Evolutionary conservation across 2,329 filamentous ascomycete genomes (phyloP).

Genomic region (Fusarium siculi): DNA sequence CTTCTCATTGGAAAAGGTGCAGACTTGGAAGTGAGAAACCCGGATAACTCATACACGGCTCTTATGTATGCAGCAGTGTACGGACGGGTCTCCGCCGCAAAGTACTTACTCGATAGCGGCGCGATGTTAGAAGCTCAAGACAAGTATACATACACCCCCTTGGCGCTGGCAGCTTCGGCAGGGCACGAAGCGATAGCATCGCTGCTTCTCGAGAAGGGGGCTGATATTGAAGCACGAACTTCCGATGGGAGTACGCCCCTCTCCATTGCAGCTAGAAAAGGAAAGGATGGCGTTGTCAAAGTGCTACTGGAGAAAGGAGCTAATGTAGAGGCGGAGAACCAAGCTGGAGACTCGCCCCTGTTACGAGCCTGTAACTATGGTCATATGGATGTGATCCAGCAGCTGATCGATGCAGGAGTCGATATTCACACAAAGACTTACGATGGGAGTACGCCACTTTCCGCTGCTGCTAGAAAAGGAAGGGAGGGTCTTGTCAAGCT

Average conservation of each 20-base stretch:
- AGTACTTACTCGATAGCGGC: not conserved
- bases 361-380: not conserved
- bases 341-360: not conserved
- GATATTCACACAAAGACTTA: not conserved
- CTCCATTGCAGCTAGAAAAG: not conserved
- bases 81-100: not conserved
- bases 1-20: not conserved
- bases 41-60: not conserved
- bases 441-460: not conserved
- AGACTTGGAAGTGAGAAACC: not conserved
- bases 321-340: not conserved
- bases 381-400: not conserved
- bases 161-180: not conserved
- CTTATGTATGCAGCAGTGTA: not conserved
- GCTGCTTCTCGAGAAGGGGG: not conserved
- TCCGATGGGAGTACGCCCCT: not conserved
- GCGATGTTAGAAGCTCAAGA: not conserved
- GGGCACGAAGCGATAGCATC: fast-evolving
- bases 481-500: not conserved
- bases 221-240: not conserved
- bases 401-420: not conserved
- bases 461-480: not conserved
- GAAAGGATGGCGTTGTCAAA: fast-evolving
- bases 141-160: fast-evolving
- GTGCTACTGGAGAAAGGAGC: not conserved